Evolutionary conservation across 805 yeast species (phyloP).

Genomic region (Spathaspora gorwiae): DNA sequence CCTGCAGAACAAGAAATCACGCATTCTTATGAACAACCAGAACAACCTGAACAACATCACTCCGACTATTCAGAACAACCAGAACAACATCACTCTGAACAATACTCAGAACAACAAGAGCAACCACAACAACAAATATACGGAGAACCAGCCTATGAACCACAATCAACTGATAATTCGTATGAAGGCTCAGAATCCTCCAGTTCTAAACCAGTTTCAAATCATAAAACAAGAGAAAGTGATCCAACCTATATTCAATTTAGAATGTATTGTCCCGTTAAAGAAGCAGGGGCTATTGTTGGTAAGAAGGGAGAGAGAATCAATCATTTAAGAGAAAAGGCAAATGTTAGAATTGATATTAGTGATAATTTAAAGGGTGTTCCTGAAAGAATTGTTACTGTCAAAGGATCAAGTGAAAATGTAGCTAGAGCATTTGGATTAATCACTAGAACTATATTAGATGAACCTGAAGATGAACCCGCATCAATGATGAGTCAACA

Average conservation of each 20-base stretch:
- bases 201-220: conserved; percentile 31
- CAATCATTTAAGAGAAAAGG: conserved; percentile 55
- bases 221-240: conserved; percentile 38
- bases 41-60: conserved; percentile 1
- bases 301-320: conserved; percentile 81
- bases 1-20: not conserved
- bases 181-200: not conserved
- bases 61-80: not conserved
- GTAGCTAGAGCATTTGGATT: conserved; percentile 82
- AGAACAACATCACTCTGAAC: conserved; percentile 1
- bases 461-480: conserved; percentile 62
- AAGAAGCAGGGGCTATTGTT: conserved; percentile 70
- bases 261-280: conserved; percentile 71
- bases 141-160: not conserved
- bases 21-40: conserved; percentile 1
- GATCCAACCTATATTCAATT: conserved; percentile 63
- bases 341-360: conserved; percentile 63
- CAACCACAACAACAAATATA: not conserved
- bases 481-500: conserved; percentile 52
- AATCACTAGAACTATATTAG: conserved; percentile 59
- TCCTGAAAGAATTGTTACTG: conserved; percentile 70
- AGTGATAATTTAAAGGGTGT: conserved; percentile 68
- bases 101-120: not conserved
- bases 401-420: conserved; percentile 69
- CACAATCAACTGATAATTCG: not conserved